A percentile compares a stretch with the other conserved stretches of the same genome.
Evolutionary conservation across 164 flowering plant species (phyloP).

Genomic region (Malania oleifera): DNA sequence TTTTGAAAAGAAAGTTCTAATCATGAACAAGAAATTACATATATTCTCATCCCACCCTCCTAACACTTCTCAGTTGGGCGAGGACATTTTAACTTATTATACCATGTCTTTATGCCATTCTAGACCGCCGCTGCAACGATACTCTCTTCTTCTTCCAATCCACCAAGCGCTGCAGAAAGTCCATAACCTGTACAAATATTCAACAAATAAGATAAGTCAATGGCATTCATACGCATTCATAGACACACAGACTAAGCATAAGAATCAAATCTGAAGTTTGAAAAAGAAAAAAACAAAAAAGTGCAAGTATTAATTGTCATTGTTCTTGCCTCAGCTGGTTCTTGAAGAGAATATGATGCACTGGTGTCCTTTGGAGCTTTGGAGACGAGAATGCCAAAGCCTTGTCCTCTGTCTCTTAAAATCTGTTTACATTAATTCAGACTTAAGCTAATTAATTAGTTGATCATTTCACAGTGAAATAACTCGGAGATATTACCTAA

Average conservation of each 20-base stretch:
- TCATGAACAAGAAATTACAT: slow-evolving; percentile 14
- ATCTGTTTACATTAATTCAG: slow-evolving; percentile 22
- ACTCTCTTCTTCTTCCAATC: slow-evolving; percentile 48
- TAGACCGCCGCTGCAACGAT: slow-evolving; percentile 18
- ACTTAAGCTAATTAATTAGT: background rate
- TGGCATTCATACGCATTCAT: too few relatives aligned
- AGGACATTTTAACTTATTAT: background rate
- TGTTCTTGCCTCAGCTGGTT: slow-evolving; percentile 50
- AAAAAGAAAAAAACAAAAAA: background rate
- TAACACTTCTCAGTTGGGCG: slow-evolving; percentile 11
- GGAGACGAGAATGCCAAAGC: slow-evolving; percentile 74
- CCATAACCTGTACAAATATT: slow-evolving; percentile 39
- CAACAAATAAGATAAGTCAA: slow-evolving; percentile 1
- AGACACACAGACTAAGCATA: too few relatives aligned
- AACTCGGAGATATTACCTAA: too few relatives aligned
- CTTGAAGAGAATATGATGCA: slow-evolving; percentile 64
- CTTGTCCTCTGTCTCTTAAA: slow-evolving; percentile 57
- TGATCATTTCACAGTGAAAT: background rate
- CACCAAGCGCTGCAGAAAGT: slow-evolving; percentile 53
- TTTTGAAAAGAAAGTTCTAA: too few relatives aligned
- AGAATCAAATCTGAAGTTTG: background rate
- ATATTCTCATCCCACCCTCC: slow-evolving; percentile 5
- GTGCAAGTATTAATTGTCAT: background rate
- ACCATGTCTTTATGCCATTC: slow-evolving; percentile 13
- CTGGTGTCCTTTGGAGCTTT: slow-evolving; percentile 58